These are phyloP conservation scores for Aureobasidium melanogenum DNA, from an alignment of 2,329 filamentous ascomycete species.

Conservation along the genomic window DNA sequence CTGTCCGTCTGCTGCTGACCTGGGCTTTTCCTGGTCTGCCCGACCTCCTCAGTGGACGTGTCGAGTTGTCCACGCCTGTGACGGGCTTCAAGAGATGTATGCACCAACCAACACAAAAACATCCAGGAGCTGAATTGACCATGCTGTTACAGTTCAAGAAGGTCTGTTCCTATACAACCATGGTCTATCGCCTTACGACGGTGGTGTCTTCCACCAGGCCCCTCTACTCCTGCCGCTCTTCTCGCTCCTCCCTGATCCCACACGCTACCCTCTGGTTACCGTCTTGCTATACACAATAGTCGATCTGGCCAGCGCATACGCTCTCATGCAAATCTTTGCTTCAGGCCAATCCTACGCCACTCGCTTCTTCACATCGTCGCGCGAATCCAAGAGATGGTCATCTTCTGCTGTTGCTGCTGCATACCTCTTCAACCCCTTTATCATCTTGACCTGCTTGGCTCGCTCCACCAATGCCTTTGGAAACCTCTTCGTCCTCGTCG, in stretches of 20 bases:
- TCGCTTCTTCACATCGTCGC: constrained; percentile 66
- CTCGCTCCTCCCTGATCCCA: constrained; percentile 68
- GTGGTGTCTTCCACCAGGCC: constrained; percentile 72
- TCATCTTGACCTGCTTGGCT: constrained; percentile 80
- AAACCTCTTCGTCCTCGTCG: constrained; percentile 76
- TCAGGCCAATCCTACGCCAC: constrained; percentile 71
- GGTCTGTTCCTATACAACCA: constrained; percentile 92
- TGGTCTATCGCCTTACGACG: constrained; percentile 95
- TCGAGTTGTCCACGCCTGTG: constrained; percentile 93
- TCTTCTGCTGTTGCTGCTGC: constrained; percentile 71
- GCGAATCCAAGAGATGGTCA: constrained; percentile 65
- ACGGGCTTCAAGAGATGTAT: constrained; percentile 95
- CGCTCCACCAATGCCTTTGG: constrained; percentile 85
- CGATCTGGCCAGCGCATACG: constrained; percentile 74
- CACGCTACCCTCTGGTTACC: constrained; percentile 56
- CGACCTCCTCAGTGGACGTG: constrained; percentile 76
- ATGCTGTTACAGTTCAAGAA: constrained; percentile 61
- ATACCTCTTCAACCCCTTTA: constrained; percentile 92
- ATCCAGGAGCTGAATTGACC: neutral
- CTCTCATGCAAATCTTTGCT: constrained; percentile 68
- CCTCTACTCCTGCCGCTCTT: constrained; percentile 87
- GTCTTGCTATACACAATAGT: constrained; percentile 71
- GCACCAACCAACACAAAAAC: constrained; percentile 24
- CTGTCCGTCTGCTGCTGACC: constrained; percentile 72
- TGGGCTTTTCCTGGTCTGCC: constrained; percentile 74